Evolutionary conservation across 2,329 filamentous ascomycete genomes (phyloP), one percentile per base, ranked within the genome.

Genomic region (Dendryphion nanum): DNA sequence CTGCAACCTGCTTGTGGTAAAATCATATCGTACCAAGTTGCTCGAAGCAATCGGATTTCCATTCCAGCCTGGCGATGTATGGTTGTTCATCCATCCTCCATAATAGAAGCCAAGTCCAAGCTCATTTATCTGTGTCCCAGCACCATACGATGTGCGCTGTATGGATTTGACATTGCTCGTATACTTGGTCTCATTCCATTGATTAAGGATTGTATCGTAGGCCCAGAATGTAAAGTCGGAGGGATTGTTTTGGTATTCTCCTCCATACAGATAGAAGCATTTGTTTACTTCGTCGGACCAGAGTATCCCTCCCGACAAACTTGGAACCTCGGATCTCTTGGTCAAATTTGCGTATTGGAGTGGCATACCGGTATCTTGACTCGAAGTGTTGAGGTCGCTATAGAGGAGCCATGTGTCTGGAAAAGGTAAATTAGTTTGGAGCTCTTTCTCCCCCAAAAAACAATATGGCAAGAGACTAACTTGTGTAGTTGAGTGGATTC

Each of bases 231-330:
- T 63, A 37, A 76, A 75, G 1, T 69, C 55, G 24, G 68, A 63
- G 0, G 77, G 75, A 2, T 67, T 46, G 29, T 26, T 44, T 24
- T 53, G 54, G 41, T 74, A 77, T 45, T 82, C 76, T 31, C 81
- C 81, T 8, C 81, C 81, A 50, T 77, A 84, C 2, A 80, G 67
- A 53, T 81, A 83, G 34, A 85, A 73, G 30, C 74, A 69, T 54
- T 82, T 82, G 63, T 85, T 84, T 26, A 79, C 69, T 18, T 73
- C 66, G 54, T 84, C 81, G 6, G 72, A 67, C 80, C 80, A 84
- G 10, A 83, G 62, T 3, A 74, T 56, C 8, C 71, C 72, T 18
- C 73, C 69, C 30, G 64, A 61, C 6, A 75, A 63, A 42, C 66
- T 64, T 0, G 81, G 81, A n/a, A 83, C 68, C 3, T 73, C 71